Percentiles rank a stretch among this genome's conserved stretches.
Evolutionary conservation across 345 rosid species (phyloP).

Genomic region (Populus euphratica): DNA sequence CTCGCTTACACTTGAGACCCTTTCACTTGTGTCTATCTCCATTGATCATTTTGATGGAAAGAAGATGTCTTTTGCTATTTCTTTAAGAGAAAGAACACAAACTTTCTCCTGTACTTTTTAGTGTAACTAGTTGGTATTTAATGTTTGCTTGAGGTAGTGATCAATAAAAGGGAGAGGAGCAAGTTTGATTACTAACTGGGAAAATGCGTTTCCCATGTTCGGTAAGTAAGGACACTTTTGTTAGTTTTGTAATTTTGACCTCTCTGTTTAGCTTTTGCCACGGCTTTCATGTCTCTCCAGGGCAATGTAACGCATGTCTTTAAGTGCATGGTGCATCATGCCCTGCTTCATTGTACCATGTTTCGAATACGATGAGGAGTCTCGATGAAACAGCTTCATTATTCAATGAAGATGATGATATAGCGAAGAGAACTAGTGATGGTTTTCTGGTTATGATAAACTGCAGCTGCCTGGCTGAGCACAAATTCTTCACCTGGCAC

Average conservation of each 20-base stretch:
- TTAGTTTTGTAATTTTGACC: conserved; percentile 8
- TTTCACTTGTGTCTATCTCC: background rate
- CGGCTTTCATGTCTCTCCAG: conserved; percentile 14
- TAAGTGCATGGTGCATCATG: conserved; percentile 7
- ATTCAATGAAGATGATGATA: conserved; percentile 16
- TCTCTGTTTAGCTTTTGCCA: background rate
- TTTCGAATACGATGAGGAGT: conserved; percentile 7
- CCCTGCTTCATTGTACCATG: conserved; percentile 31
- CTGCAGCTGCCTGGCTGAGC: conserved; percentile 20
- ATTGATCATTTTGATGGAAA: background rate
- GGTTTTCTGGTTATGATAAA: conserved; percentile 29
- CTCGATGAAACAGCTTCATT: conserved; percentile 28
- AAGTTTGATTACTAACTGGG: background rate
- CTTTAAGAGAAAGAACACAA: background rate
- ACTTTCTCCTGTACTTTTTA: background rate
- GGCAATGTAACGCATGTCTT: conserved; percentile 27
- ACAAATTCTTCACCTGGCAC: conserved; percentile 14
- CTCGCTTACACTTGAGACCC: background rate
- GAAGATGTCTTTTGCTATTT: background rate
- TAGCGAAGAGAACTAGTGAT: conserved; percentile 16
- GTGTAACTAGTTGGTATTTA: background rate
- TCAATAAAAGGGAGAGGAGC: background rate
- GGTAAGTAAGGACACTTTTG: conserved; percentile 1
- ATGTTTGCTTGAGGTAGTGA: background rate
- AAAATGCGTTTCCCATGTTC: conserved; percentile 9